Base-by-base conservation (phyloP, 2,329 filamentous ascomycete species). In the Teratosphaeria viscida region DNA sequence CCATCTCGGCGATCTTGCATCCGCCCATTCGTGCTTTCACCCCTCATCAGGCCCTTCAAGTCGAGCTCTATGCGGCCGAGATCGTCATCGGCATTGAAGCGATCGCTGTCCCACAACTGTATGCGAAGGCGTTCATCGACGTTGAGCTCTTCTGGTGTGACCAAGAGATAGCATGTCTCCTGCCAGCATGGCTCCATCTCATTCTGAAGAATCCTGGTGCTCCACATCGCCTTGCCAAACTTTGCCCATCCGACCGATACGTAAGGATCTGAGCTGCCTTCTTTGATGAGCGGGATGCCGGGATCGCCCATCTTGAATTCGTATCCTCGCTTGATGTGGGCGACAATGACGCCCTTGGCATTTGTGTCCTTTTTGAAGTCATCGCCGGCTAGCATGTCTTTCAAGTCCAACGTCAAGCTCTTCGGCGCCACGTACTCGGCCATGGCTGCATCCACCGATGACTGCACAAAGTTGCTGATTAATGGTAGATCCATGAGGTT, bases 341-440 rank as follows among this genome's bases (percentile, higher is more conserved):
- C 79, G 63, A 87, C 79, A 1, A 91, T 69, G 1, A 89, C 79
- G 19, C 88, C 87, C 35, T 82, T 78, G 2, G 83, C 79, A 34
- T 75, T 73, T 0, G 87, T 89, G 62, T 90, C 86, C 69, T 89
- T 89, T 72, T 90, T 90, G 76, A 87, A 90, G 66, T 90, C 87
- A 60, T 89, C 87, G 3, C 88, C 88, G 7, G 88, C 81, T 12
- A 91, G 79, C 85, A 90, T 90, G 61, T 89, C 86, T 70, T 89
- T 88, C 37, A 91, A 75, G 68, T 90, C 85, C 5, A 90, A 76
- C 0, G 87, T 89, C 57, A 90, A 73, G 59, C 85, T 88, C 74
- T 89, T 89, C 0, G 88, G 88, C 0, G 88, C 87, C 0, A 90
- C 88, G 63, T 90, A 90, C 68, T 89, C 83, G 0, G 86, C 85